A percentile compares a stretch with the other conserved stretches of the same genome.
Conservation (phyloP, 163 green algal genomes). For the Coccomyxa subellipsoidea region DNA sequence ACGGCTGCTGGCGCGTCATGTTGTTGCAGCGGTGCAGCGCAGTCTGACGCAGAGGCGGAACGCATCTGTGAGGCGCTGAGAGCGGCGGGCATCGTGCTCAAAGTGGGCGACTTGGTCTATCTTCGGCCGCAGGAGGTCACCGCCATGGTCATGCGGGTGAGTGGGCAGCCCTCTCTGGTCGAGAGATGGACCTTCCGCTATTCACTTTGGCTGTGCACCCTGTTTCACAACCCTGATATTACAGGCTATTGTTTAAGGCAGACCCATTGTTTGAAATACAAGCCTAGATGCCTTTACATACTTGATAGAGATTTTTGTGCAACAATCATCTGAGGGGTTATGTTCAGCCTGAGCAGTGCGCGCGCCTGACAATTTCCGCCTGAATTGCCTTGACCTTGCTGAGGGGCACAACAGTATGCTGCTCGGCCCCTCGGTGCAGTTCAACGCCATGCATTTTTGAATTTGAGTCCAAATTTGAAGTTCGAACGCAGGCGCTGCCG, state of each 20-base stretch:
- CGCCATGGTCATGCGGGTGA: conserved; percentile 22
- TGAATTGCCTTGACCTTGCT: too few species aligned
- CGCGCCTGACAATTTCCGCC: too few species aligned
- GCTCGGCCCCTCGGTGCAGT: not conserved
- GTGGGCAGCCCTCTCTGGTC: not conserved
- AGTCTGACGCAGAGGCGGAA: conserved; percentile 18
- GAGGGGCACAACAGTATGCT: too few species aligned
- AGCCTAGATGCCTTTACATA: not conserved
- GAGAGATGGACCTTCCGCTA: not conserved
- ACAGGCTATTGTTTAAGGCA: not conserved
- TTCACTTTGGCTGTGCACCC: too few species aligned
- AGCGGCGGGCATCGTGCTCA: conserved; percentile 30
- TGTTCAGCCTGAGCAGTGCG: too few species aligned
- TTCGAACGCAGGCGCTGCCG: conserved; percentile 13
- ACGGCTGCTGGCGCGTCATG: too few species aligned
- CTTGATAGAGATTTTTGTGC: too few species aligned
- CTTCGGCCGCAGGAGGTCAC: conserved; percentile 34
- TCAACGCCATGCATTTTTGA: not conserved
- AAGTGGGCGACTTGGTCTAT: conserved; percentile 25
- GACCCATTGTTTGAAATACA: not conserved
- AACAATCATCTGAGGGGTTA: too few species aligned
- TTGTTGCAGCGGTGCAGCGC: conserved; percentile 15
- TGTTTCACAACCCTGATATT: not conserved
- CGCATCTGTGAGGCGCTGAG: conserved; percentile 26
- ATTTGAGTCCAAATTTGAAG: not conserved